Base-by-base conservation (phyloP, 2,329 filamentous ascomycete species). In the Pseudogymnoascus sp. region DNA sequence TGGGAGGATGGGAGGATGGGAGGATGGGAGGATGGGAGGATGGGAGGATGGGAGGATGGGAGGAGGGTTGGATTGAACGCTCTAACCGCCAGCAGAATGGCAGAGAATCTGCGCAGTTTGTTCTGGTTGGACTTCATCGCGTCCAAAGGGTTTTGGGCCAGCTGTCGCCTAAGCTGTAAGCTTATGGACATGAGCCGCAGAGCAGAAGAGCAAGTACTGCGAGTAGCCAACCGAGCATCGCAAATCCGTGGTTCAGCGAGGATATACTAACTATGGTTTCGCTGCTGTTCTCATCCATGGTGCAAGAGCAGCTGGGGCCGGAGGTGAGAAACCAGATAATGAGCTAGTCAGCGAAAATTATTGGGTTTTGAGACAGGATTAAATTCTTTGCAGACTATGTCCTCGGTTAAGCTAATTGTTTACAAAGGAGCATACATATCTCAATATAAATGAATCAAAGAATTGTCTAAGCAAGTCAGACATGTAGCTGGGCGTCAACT, bases 41-140 rank as follows among this genome's bases (percentile, higher is more conserved):
- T 3, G 3, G 23, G 23, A 26, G 4, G 35, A n/a, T 37, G 35
- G 13, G 35, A 15, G 35, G 35, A n/a, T 37, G 35, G 10, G 33
- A 35, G 10, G 10, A 35, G 23, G 11, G 33, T 13, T 37, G 15
- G 35, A n/a, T 13, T 37, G 13, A 11, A 37, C 10, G 33, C 3
- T 35, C 33, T 35, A 15, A n/a, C 35, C 35, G 13, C 35, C 35
- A 37, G 35, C 13, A 37, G 35, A 37, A n/a, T 37, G 35, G 15
- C 35, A 37, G 35, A 37, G 35, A 37, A 67, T 68, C 70, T 1
- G 71, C 71, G 19, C 74, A 75, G 68, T 66, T 73, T 6, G 69
- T 76, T 15, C 70, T 77, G 15, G 67, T 69, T 53, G 72, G 76
- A 63, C 67, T 77, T 38, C 72, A 76, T 64, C 72, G 71, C 40